A percentile compares a stretch with the other conserved stretches of the same genome.
Evolutionary conservation across 805 yeast species (phyloP).

Genomic region (Lipomyces yamanashiensis): DNA sequence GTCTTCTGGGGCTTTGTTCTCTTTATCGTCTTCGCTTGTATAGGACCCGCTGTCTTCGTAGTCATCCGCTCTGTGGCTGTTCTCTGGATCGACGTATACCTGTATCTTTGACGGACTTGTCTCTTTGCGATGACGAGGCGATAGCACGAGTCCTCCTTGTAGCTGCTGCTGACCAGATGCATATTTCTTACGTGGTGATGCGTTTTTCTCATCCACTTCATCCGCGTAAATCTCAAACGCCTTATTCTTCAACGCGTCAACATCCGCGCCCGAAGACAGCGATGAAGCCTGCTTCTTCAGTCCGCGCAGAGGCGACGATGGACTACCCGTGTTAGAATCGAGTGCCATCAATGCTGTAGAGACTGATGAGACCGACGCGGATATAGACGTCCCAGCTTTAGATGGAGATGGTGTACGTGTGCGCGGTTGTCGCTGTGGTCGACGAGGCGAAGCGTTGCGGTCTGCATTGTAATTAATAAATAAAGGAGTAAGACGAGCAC

Average conservation of each 20-base stretch:
- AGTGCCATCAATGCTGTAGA: slow-evolving; percentile 9
- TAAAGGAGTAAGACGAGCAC: too few relatives aligned
- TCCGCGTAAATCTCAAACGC: background rate
- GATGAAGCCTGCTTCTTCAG: background rate
- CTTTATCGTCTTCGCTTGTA: slow-evolving; percentile 18
- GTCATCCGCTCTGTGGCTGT: background rate
- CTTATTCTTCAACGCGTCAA: slow-evolving; percentile 2
- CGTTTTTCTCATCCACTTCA: too few relatives aligned
- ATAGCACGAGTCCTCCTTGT: background rate
- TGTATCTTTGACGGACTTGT: background rate
- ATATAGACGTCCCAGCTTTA: background rate
- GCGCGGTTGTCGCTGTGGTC: slow-evolving; percentile 2
- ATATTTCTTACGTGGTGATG: background rate
- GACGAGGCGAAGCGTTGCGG: background rate
- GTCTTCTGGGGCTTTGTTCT: slow-evolving; percentile 16
- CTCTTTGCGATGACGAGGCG: background rate
- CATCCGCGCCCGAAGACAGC: background rate
- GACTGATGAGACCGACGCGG: too few relatives aligned
- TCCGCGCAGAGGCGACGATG: background rate
- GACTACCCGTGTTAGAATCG: slow-evolving; percentile 21
- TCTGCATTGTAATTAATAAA: background rate
- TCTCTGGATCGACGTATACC: slow-evolving; percentile 14
- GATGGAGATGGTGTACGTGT: slow-evolving; percentile 21
- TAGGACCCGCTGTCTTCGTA: slow-evolving; percentile 4
- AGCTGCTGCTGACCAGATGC: background rate